Conservation (phyloP, 176 grass and related monocot genomes). For the Guadua angustifolia region DNA sequence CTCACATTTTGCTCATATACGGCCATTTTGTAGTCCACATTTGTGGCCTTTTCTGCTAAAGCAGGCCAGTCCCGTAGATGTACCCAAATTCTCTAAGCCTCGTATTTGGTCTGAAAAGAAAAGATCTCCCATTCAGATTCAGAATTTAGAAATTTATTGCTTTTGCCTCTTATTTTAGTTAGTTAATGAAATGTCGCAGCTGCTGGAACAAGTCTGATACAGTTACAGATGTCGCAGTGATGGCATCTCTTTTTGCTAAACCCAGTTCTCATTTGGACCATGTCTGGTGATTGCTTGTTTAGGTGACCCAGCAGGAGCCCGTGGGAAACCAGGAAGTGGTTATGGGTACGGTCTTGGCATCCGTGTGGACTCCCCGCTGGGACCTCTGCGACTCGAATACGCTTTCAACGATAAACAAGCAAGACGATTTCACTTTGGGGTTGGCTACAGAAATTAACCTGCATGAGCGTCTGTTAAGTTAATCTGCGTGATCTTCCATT, state of each 20-base stretch:
- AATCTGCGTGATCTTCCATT: not conserved
- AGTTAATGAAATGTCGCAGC: not conserved
- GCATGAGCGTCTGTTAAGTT: not conserved
- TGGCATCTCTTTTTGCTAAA: not conserved
- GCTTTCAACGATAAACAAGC: conserved; percentile 84
- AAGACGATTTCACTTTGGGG: conserved; percentile 85
- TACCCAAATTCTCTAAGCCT: not conserved
- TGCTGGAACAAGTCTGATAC: conserved; percentile 20
- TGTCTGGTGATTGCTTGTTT: conserved; percentile 34
- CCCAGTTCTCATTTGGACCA: conserved; percentile 30
- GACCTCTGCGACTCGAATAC: conserved; percentile 80
- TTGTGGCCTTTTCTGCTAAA: conserved; percentile 3
- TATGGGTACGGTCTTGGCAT: conserved; percentile 84
- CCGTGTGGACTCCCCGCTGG: conserved; percentile 82
- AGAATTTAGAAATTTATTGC: not conserved
- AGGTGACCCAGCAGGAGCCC: conserved; percentile 93
- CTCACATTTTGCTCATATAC: not conserved
- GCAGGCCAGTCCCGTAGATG: not conserved
- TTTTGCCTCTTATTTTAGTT: not conserved
- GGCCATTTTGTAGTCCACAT: not conserved
- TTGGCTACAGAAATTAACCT: conserved; percentile 81
- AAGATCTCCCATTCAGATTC: not conserved
- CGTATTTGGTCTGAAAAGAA: not conserved
- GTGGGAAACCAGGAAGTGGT: conserved; percentile 82
- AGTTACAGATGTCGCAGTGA: not conserved